These are phyloP conservation scores for Aspergillus fumigatiaffinis DNA, from an alignment of 2,329 filamentous ascomycete genomes.

Conservation along the genomic window DNA sequence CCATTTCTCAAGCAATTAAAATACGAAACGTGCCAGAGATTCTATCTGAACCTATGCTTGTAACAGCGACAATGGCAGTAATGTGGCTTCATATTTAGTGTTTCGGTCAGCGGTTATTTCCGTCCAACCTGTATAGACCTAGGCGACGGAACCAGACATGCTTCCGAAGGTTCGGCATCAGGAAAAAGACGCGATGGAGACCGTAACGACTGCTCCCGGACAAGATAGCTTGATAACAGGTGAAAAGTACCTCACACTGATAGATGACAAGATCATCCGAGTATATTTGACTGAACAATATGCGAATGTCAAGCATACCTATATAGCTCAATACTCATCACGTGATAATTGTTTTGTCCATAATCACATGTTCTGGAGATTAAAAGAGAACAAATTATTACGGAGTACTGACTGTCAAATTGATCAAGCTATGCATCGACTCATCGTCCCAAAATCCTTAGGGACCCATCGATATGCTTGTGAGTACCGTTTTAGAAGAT, in stretches of 20 bases:
- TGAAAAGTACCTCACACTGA: neutral
- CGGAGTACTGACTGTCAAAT: neutral
- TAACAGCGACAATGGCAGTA: neutral
- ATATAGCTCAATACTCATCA: neutral
- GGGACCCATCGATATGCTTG: slow-evolving; percentile 44
- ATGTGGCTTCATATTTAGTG: neutral
- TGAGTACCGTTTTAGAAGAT: slow-evolving; percentile 19
- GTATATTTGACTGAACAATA: neutral
- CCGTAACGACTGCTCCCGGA: neutral
- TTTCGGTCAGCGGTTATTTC: neutral
- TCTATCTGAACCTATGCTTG: neutral
- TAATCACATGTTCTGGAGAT: neutral
- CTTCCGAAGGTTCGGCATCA: neutral
- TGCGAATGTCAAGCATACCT: neutral
- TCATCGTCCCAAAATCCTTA: slow-evolving; percentile 31
- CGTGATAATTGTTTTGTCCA: neutral
- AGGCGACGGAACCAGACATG: neutral
- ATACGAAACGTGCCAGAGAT: neutral
- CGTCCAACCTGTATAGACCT: too few relatives aligned
- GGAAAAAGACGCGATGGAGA: neutral
- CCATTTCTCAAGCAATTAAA: slow-evolving; percentile 8
- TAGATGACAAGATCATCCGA: neutral
- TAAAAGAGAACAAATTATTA: neutral
- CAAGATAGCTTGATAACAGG: neutral
- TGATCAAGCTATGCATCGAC: slow-evolving; percentile 35